phyloP scores from a whole-genome alignment of 2,329 filamentous ascomycete species.

The Aspergillus sp. region DNA sequence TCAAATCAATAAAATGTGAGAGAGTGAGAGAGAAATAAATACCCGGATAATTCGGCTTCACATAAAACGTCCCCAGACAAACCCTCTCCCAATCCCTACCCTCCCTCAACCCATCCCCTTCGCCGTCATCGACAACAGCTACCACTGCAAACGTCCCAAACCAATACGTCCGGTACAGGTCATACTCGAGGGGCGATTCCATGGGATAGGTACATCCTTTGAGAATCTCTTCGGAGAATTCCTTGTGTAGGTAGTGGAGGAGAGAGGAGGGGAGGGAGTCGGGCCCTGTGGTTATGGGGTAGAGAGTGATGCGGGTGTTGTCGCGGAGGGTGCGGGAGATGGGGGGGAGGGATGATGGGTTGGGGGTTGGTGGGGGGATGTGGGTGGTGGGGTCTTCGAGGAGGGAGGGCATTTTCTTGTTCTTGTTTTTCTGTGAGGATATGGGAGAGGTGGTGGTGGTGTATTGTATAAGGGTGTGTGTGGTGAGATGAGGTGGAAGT shows the following conservation, averaged over 20 bases:
- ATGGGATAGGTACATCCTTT: constrained; percentile 43
- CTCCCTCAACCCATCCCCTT: constrained; percentile 20
- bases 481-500: not conserved
- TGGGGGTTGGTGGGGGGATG: constrained; percentile 27
- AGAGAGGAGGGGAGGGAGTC: constrained; percentile 27
- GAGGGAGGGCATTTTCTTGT: constrained; percentile 34
- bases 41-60: constrained; percentile 47
- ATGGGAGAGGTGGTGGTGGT: not conserved
- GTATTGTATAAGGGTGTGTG: not conserved
- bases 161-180: constrained; percentile 40
- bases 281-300: constrained; percentile 31
- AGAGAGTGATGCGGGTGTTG: constrained; percentile 26
- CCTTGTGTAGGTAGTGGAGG: constrained; percentile 31
- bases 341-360: constrained; percentile 25
- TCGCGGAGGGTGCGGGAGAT: constrained; percentile 30
- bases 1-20: not conserved
- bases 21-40: constrained; percentile 13
- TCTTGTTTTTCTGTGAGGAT: no score
- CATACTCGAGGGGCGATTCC: constrained; percentile 34
- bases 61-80: constrained; percentile 44
- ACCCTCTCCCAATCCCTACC: constrained; percentile 37
- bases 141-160: constrained; percentile 43
- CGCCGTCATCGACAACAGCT: constrained; percentile 26
- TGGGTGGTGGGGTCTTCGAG: constrained; percentile 38
- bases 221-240: constrained; percentile 39